phyloP scores from a whole-genome alignment of 768 basidiomycete species.

The Hericium alpestre region DNA sequence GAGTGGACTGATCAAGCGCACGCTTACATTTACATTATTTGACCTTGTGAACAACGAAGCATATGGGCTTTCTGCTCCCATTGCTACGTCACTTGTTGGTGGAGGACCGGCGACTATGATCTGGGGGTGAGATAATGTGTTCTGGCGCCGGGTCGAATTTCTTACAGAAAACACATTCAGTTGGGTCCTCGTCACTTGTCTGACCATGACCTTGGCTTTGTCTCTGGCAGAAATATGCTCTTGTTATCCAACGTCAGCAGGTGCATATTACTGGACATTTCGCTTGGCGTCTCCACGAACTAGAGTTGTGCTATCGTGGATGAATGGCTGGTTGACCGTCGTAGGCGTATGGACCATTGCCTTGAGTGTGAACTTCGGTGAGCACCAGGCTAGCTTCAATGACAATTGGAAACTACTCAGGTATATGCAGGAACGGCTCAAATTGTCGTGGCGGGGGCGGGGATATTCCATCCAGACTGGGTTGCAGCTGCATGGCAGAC shows the following conservation, averaged over 20 bases:
- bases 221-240: slow-evolving; percentile 52
- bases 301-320: slow-evolving; percentile 47
- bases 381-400: background rate
- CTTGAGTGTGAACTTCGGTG: slow-evolving; percentile 55
- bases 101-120: slow-evolving; percentile 49
- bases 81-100: slow-evolving; percentile 42
- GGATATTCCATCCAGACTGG: slow-evolving; percentile 51
- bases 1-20: slow-evolving; percentile 17
- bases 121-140: slow-evolving; percentile 35
- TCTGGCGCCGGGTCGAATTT: background rate
- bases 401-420: background rate
- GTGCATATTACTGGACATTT: slow-evolving; percentile 60
- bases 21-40: slow-evolving; percentile 6
- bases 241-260: slow-evolving; percentile 51
- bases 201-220: slow-evolving; percentile 38
- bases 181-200: slow-evolving; percentile 39
- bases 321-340: slow-evolving; percentile 59
- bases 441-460: slow-evolving; percentile 46
- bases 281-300: slow-evolving; percentile 43
- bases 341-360: slow-evolving; percentile 62
- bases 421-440: slow-evolving; percentile 40
- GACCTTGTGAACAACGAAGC: slow-evolving; percentile 22
- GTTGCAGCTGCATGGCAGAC: slow-evolving; percentile 50
- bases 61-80: slow-evolving; percentile 44
- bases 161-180: slow-evolving; percentile 17